These are phyloP conservation scores for Ceratobasidium sp. DNA, from an alignment of 1,284 basidiomycete species.

Conservation along the genomic window DNA sequence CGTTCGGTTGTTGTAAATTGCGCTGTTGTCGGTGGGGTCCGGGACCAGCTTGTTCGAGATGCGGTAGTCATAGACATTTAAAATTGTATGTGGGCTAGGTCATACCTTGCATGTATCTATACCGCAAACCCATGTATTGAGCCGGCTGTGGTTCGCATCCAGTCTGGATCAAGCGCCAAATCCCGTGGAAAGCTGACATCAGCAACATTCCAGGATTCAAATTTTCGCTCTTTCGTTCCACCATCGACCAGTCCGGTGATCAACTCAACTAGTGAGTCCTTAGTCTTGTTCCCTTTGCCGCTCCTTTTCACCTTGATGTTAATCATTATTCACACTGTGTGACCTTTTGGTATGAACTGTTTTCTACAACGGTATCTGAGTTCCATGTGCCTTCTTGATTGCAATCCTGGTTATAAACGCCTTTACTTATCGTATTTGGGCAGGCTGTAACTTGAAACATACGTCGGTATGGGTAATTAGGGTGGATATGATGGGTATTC, in stretches of 20 bases:
- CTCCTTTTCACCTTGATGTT: slow-evolving; percentile 24
- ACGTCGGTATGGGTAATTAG: neutral
- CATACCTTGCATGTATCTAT: too few relatives aligned
- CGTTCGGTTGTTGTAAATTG: neutral
- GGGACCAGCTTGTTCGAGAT: neutral
- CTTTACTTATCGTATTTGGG: neutral
- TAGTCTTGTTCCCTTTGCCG: neutral
- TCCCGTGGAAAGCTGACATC: too few relatives aligned
- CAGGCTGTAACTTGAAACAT: neutral
- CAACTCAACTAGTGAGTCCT: neutral
- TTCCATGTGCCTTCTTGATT: neutral
- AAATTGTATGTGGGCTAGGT: neutral
- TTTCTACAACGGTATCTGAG: slow-evolving; percentile 45
- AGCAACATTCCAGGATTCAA: too few relatives aligned
- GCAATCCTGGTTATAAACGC: neutral
- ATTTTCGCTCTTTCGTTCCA: too few relatives aligned
- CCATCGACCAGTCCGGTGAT: too few relatives aligned
- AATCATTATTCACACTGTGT: slow-evolving; percentile 45
- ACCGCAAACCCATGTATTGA: too few relatives aligned
- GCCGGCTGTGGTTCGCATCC: too few relatives aligned
- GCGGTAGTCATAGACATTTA: too few relatives aligned
- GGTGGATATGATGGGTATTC: neutral
- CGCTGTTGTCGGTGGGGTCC: neutral
- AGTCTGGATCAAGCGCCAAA: too few relatives aligned
- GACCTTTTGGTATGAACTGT: slow-evolving; percentile 37